Percentiles rank a stretch among this genome's conserved stretches.
Conservation (phyloP, 202 grass and related monocot species). For the Musa balbisiana region DNA sequence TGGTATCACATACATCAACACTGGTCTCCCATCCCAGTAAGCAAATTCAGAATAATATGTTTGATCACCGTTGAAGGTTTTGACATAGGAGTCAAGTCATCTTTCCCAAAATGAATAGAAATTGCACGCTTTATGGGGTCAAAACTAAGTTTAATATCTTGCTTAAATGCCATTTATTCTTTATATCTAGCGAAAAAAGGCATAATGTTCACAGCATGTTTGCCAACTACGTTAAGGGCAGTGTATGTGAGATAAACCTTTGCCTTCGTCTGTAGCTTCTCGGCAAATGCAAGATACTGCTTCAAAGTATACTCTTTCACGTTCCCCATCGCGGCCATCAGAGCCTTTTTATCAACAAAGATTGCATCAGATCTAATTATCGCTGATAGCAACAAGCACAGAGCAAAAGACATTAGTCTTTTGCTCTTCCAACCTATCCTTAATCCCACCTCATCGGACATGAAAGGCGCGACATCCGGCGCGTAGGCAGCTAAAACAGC, state of each 20-base stretch:
- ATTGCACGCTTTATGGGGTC: neutral
- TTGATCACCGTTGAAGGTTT: neutral
- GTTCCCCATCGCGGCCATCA: slow-evolving; percentile 63
- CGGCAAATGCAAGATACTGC: slow-evolving; percentile 64
- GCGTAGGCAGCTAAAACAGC: slow-evolving; percentile 70
- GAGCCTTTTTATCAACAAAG: slow-evolving; percentile 35
- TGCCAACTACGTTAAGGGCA: neutral
- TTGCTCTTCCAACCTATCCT: neutral
- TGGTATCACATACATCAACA: neutral
- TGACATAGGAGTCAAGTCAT: neutral
- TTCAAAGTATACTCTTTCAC: slow-evolving; percentile 87
- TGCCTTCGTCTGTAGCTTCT: slow-evolving; percentile 63
- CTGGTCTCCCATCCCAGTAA: neutral
- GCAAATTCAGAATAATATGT: neutral
- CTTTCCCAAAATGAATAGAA: neutral
- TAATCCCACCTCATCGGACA: slow-evolving; percentile 78
- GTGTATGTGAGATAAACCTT: slow-evolving; percentile 25
- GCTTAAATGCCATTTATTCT: neutral
- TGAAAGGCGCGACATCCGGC: slow-evolving; percentile 65
- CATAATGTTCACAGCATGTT: too few species aligned
- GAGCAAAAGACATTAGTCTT: neutral
- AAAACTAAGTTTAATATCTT: neutral
- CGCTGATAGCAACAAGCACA: slow-evolving; percentile 4
- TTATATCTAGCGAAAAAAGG: neutral
- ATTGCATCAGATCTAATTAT: slow-evolving; percentile 2